Evolutionary conservation across 2,329 filamentous ascomycete species (phyloP).

Genomic region (Rhynchosporium agropyri): DNA sequence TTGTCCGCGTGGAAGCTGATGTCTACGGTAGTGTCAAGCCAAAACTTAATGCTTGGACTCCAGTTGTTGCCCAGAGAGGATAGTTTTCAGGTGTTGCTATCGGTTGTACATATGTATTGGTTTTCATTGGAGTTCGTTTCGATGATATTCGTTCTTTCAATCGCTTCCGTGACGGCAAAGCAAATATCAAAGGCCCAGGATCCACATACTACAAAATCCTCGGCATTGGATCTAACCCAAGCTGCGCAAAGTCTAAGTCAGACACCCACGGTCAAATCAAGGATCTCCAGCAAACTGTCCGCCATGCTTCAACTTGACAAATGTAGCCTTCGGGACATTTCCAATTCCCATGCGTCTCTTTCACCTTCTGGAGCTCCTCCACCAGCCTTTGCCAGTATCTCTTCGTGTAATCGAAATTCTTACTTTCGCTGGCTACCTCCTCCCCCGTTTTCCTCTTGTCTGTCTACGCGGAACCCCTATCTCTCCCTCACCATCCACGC

Average conservation of each 20-base stretch:
- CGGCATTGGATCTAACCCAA: too few relatives aligned
- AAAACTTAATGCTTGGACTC: slow-evolving; percentile 58
- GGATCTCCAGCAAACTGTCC: slow-evolving; percentile 1
- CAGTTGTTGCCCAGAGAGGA: slow-evolving; percentile 42
- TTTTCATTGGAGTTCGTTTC: slow-evolving; percentile 18
- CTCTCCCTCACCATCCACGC: neutral
- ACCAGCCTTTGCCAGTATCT: neutral
- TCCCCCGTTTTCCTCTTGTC: neutral
- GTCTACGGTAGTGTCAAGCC: slow-evolving; percentile 50
- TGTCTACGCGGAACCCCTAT: neutral
- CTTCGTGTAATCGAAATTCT: slow-evolving; percentile 8
- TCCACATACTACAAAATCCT: too few relatives aligned
- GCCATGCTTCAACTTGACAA: slow-evolving; percentile 2
- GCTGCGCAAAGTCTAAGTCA: neutral
- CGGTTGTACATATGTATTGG: slow-evolving; percentile 36
- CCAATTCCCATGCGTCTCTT: neutral
- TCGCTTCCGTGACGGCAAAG: neutral
- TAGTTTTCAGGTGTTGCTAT: slow-evolving; percentile 17
- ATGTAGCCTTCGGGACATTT: neutral
- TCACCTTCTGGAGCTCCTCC: neutral
- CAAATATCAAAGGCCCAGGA: too few relatives aligned
- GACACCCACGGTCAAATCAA: neutral
- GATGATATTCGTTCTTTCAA: neutral
- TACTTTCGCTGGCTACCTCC: neutral
- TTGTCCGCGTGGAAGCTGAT: neutral